Evolutionary conservation across 2,329 filamentous ascomycete genomes (phyloP), one percentile per base, ranked within the genome.

Genomic region (Berkeleyomyces basicola): DNA sequence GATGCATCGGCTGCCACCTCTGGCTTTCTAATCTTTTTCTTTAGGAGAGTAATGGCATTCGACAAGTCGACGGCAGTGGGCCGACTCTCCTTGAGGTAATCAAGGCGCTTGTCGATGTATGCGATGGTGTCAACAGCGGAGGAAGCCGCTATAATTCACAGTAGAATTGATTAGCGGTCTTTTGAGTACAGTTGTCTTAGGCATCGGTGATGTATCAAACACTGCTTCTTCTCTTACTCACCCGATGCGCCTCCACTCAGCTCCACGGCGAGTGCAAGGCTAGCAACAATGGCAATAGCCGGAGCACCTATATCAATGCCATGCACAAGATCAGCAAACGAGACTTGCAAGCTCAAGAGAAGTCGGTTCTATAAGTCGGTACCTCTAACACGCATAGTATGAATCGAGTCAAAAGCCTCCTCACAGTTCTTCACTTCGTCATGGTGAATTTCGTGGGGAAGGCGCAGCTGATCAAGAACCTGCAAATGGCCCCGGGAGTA

Each of bases 261-360:
- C 72, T 97, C 92, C 7, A 96, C 88, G 1, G 90, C 91, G 43
- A 96, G 81, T 1, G 88, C 86, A 42, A 99, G 81, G 23, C 88
- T 88, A 31, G 93, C 93, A n/a, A 99, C 93, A 67, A 99, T 97
- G 53, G 93, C 93, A 72, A 99, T 99, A 55, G 93, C 93, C 0
- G 93, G 93, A 4, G 93, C 93, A 42, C 74, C 65, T 66, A 44
- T 11, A 55, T n/a, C 43, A 46, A 46, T 4, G 6, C 11, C 11
- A n/a, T 3, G 11, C 51, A 39, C 11, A 11, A 10, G 11, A 37
- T 55, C 6, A 55, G 33, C 39, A 55, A 10, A 55, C 11, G 11
- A 3, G 9, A 36, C 51, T 16, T 7, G 14, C 33, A 49, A 49
- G 10, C 46, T 16, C 36, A 7, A n/a, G 39, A 55, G 14, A 53